Conservation (phyloP, 202 grass and related monocot genomes). For the Dendrocalamus latiflorus region DNA sequence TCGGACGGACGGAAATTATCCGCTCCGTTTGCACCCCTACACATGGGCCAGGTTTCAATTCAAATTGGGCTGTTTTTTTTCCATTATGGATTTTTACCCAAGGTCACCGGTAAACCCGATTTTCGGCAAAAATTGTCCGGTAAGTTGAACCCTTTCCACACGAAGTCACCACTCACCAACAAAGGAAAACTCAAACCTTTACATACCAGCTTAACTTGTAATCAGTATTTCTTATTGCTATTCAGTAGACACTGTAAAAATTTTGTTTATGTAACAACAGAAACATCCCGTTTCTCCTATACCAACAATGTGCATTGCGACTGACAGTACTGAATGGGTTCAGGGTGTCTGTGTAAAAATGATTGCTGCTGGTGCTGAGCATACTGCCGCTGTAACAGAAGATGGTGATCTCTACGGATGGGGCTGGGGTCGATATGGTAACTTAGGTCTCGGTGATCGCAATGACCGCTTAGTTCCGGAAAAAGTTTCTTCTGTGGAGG, state of each 20-base stretch:
- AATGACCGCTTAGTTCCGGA: conserved; percentile 53
- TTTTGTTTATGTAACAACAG: neutral
- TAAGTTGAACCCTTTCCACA: too few relatives aligned
- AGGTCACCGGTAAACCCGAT: too few relatives aligned
- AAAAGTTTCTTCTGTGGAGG: conserved; percentile 58
- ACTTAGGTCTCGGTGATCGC: conserved; percentile 63
- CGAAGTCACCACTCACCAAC: neutral
- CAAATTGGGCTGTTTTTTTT: too few relatives aligned
- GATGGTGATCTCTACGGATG: conserved; percentile 71
- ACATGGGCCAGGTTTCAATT: too few relatives aligned
- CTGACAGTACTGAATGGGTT: neutral
- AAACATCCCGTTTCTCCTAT: neutral
- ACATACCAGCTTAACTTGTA: neutral
- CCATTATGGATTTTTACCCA: too few relatives aligned
- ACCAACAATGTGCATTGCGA: neutral
- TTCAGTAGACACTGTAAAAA: neutral
- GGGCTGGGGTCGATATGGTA: conserved; percentile 77
- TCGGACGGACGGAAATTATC: too few relatives aligned
- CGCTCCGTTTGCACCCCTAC: too few relatives aligned
- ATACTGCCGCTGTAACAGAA: conserved; percentile 62
- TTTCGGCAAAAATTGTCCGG: too few relatives aligned
- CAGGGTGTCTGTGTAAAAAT: conserved; percentile 61
- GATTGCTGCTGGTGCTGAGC: conserved; percentile 72
- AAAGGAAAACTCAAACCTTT: neutral
- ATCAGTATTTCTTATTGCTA: neutral